These are phyloP conservation scores for Cryoendolithus antarcticus DNA, from an alignment of 2,329 filamentous ascomycete genomes.

Conservation along the genomic window DNA sequence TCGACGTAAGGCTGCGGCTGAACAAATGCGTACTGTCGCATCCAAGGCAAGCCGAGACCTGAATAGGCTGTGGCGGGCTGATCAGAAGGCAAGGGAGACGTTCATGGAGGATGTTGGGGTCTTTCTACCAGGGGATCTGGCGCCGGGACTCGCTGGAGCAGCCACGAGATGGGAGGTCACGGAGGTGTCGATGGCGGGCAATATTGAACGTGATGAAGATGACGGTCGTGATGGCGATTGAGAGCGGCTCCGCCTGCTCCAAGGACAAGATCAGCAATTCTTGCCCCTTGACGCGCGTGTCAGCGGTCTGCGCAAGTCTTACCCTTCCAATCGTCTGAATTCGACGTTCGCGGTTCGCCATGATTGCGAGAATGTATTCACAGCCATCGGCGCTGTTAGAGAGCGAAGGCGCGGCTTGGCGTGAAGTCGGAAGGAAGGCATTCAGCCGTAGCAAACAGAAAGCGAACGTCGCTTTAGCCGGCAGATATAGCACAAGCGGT, in stretches of 20 bases:
- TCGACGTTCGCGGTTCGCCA: no score
- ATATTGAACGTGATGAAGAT: neutral
- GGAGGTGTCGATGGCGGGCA: neutral
- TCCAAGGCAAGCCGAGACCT: constrained; percentile 66
- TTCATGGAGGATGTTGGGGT: constrained; percentile 78
- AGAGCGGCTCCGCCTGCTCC: neutral
- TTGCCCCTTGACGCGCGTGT: no score
- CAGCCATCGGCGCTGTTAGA: no score
- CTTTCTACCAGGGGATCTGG: constrained; percentile 50
- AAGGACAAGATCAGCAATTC: no score
- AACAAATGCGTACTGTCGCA: constrained; percentile 61
- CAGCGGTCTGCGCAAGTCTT: no score
- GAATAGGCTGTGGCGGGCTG: constrained; percentile 55
- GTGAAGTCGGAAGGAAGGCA: no score
- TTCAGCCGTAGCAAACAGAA: no score
- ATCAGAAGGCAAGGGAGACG: constrained; percentile 58
- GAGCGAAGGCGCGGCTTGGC: no score
- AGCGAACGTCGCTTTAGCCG: no score
- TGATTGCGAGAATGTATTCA: no score
- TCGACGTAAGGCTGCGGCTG: constrained; percentile 59
- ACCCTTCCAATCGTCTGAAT: no score
- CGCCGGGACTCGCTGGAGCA: constrained; percentile 15
- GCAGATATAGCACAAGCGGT: no score
- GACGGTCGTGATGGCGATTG: neutral
- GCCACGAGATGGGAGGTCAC: constrained; percentile 15